Percentiles rank a stretch among this genome's conserved stretches.
Evolutionary conservation across 306 rosid species (phyloP).

Genomic region (Canavalia gladiata): DNA sequence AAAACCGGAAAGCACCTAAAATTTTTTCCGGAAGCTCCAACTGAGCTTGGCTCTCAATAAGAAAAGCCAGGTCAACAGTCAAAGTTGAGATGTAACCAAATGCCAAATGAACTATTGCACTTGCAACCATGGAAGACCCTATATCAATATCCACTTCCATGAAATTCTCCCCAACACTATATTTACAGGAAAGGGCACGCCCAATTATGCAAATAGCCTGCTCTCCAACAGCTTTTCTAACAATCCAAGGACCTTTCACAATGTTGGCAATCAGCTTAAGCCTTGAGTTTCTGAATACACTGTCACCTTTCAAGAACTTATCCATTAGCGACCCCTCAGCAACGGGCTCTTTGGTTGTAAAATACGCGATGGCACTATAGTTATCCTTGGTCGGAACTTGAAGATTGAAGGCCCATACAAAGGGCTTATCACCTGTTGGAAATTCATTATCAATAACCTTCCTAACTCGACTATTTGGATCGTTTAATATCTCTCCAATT

Average conservation of each 20-base stretch:
- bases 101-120: conserved; percentile 88
- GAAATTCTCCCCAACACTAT: conserved; percentile 64
- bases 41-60: conserved; percentile 77
- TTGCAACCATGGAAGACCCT: conserved; percentile 91
- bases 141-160: conserved; percentile 94
- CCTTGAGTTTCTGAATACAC: conserved; percentile 75
- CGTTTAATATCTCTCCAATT: conserved; percentile 70
- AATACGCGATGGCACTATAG: conserved; percentile 80
- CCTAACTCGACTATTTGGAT: conserved; percentile 69
- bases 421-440: conserved; percentile 69
- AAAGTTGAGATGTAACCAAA: conserved; percentile 76
- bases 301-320: conserved; percentile 72
- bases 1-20: conserved; percentile 83
- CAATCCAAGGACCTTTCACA: conserved; percentile 94
- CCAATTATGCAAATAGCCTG: conserved; percentile 91
- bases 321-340: conserved; percentile 76
- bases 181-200: conserved; percentile 78
- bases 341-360: conserved; percentile 63
- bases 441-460: conserved; percentile 72
- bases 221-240: conserved; percentile 88
- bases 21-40: conserved; percentile 83
- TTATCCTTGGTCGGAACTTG: conserved; percentile 86
- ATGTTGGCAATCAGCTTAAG: conserved; percentile 88
- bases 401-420: conserved; percentile 89
- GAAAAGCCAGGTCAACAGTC: conserved; percentile 87